Base-by-base conservation (phyloP, 208 protist genomes). In the Trypanosoma cruzi region DNA sequence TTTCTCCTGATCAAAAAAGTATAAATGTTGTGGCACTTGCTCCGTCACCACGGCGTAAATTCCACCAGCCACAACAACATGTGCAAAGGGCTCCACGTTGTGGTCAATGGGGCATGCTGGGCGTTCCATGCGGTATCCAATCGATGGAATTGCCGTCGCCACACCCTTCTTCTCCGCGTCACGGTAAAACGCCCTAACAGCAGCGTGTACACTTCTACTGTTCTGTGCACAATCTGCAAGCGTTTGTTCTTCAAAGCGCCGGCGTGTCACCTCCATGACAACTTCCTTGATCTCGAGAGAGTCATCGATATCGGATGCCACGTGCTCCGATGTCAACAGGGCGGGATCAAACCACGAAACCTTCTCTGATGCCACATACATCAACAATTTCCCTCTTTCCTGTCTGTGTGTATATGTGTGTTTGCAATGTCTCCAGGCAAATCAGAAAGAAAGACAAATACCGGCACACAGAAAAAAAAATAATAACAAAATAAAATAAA, bases 1-100 rank as follows among this genome's bases (percentile, higher is more conserved):
- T 60, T 83, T 84, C 29, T 66, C 44, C 65, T 85, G 69, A 59
- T 85, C 80, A 61, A 85, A 89, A 1, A 89, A 34, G 66, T 78
- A 80, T 20, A 88, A 60, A 20, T 62, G 49, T 67, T 81, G 82
- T 44, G 78, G 79, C 56, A 69, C 50, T 13, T 36, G 29, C 26
- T 71, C 32, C 56, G 82, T 81, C 11, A 87, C 75, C 20, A 81
- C 69, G 11, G 72, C 78, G 52, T 84, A 84, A 14, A 78, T 80
- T 37, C 77, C 82, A 11, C 68, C 67, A 18, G 75, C 78, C 0
- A 37, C 64, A 29, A 54, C 75, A 26, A 84, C 57, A 54, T 87
- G 82, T 4, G 75, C 65, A 26, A 82, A 61, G 6, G 70, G 36
- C 16, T 68, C 60, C 55, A 48, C 46, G 4, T 44, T 50, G 2